Conservation (phyloP, 164 flowering plant species). For the Cinnamomum micranthum region DNA sequence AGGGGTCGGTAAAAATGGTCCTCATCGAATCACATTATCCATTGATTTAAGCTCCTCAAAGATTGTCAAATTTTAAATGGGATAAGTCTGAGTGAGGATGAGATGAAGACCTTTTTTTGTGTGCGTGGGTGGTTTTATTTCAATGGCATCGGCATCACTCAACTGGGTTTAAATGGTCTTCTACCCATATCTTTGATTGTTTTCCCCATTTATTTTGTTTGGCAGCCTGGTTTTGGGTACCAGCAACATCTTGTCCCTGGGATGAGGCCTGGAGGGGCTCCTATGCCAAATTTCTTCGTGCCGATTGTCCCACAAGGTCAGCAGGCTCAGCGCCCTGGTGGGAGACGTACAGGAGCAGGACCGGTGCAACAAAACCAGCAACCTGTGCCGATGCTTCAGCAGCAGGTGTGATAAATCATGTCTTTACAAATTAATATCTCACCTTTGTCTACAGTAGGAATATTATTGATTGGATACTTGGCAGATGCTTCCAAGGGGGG, state of each 20-base stretch:
- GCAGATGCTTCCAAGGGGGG: slow-evolving; percentile 74
- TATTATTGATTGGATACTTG: background rate
- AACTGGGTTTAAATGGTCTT: background rate
- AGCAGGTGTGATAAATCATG: slow-evolving; percentile 41
- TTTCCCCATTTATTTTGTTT: background rate
- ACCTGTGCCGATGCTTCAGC: slow-evolving; percentile 67
- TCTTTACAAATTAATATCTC: background rate
- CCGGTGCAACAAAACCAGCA: slow-evolving; percentile 63
- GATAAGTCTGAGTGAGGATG: too few species aligned
- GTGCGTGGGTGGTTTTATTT: too few species aligned
- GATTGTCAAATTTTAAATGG: too few species aligned
- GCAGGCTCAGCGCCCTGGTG: slow-evolving; percentile 72
- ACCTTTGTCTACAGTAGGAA: background rate
- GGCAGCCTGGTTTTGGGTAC: slow-evolving; percentile 73
- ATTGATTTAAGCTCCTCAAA: too few species aligned
- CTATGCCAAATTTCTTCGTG: slow-evolving; percentile 62
- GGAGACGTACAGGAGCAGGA: slow-evolving; percentile 54
- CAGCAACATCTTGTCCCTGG: slow-evolving; percentile 86
- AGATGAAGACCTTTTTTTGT: too few species aligned
- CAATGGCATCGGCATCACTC: too few species aligned
- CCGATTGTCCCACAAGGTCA: slow-evolving; percentile 75
- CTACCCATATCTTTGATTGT: background rate
- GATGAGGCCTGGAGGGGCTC: slow-evolving; percentile 78
- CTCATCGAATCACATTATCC: too few species aligned
- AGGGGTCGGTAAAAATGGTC: too few species aligned